These are phyloP conservation scores for Peterozyma toletana DNA, from an alignment of 805 yeast genomes.

Conservation along the genomic window DNA sequence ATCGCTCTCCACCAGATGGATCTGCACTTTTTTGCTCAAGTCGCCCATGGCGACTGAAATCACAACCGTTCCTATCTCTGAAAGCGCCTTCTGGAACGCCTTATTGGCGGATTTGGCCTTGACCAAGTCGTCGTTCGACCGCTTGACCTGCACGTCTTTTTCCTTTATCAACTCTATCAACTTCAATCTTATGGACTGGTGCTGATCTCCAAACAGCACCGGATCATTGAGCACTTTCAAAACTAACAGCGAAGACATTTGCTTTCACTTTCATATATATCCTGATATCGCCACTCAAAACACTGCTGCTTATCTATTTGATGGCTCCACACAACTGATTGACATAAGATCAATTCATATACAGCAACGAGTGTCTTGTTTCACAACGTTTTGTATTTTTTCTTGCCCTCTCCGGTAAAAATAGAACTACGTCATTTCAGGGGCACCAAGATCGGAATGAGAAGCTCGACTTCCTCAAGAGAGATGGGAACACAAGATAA, in stretches of 20 bases:
- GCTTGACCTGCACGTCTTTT: constrained; percentile 12
- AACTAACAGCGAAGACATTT: neutral
- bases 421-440: too few relatives aligned
- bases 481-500: too few relatives aligned
- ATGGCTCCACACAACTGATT: too few relatives aligned
- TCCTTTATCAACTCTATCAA: constrained; percentile 9
- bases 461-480: too few relatives aligned
- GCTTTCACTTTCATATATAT: too few relatives aligned
- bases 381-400: too few relatives aligned
- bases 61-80: constrained; percentile 80
- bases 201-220: constrained; percentile 13
- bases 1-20: constrained; percentile 64
- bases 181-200: constrained; percentile 12
- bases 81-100: constrained; percentile 64
- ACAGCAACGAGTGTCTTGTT: too few relatives aligned
- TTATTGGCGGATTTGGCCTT: constrained; percentile 41
- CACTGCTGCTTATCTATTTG: too few relatives aligned
- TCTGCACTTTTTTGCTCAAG: constrained; percentile 69
- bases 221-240: constrained; percentile 12
- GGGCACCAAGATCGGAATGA: too few relatives aligned
- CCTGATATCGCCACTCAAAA: too few relatives aligned
- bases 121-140: constrained; percentile 11
- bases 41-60: constrained; percentile 89
- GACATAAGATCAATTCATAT: too few relatives aligned
- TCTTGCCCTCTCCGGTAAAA: too few relatives aligned